These are phyloP conservation scores for Melaleuca quinquenervia DNA, from an alignment of 345 rosid species.

Conservation along the genomic window DNA sequence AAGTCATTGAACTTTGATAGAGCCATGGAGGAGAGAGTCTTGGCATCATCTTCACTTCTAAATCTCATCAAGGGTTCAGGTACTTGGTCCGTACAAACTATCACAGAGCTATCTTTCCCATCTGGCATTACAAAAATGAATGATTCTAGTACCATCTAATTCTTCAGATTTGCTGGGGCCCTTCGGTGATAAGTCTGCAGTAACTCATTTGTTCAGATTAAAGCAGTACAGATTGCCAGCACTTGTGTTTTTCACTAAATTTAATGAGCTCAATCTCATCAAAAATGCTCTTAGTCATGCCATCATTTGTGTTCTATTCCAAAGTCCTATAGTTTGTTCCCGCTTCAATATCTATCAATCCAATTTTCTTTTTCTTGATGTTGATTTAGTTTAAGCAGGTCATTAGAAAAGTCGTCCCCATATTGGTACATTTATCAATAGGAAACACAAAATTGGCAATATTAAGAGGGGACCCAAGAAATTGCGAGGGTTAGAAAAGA, in stretches of 20 bases:
- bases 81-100: not conserved
- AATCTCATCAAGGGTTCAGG: conserved; percentile 23
- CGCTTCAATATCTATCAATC: not conserved
- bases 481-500: not conserved
- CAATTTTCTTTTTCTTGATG: too few relatives aligned
- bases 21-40: conserved; percentile 7
- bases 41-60: conserved; percentile 17
- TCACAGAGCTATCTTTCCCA: not conserved
- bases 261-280: not conserved
- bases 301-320: not conserved
- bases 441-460: not conserved
- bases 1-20: conserved; percentile 11
- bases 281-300: too few relatives aligned
- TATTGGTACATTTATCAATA: not conserved
- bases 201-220: not conserved
- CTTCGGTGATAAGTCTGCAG: not conserved
- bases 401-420: too few relatives aligned
- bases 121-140: not conserved
- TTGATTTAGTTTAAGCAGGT: too few relatives aligned
- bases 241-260: not conserved
- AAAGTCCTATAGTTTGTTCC: not conserved
- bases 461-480: not conserved
- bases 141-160: not conserved
- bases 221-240: not conserved
- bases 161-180: not conserved